phyloP scores from a whole-genome alignment of 495 filamentous ascomycete species.

The Trichocladium uniseriatum region DNA sequence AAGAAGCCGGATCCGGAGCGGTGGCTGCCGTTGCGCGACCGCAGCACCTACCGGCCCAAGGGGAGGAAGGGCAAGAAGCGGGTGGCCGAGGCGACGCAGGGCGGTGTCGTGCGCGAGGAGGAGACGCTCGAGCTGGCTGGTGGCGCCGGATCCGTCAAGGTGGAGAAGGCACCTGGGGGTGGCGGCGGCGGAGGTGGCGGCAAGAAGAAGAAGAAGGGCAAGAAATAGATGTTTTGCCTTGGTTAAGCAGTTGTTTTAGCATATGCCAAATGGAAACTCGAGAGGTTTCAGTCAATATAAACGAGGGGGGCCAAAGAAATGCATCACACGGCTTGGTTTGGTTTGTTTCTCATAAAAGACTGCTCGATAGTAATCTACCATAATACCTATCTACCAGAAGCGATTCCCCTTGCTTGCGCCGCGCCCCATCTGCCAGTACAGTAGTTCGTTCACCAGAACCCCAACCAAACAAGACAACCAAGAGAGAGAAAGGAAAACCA shows the following conservation, averaged over 20 bases:
- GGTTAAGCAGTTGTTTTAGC: too few relatives aligned
- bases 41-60: slow-evolving; percentile 81
- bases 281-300: too few relatives aligned
- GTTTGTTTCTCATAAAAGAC: neutral
- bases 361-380: slow-evolving; percentile 7
- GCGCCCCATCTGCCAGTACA: neutral
- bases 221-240: slow-evolving; percentile 40
- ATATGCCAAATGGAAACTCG: too few relatives aligned
- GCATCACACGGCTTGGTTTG: neutral
- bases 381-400: neutral
- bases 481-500: neutral
- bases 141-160: slow-evolving; percentile 49
- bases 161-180: slow-evolving; percentile 39
- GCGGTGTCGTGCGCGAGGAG: slow-evolving; percentile 63
- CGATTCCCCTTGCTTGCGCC: neutral
- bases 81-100: slow-evolving; percentile 70
- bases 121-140: slow-evolving; percentile 56
- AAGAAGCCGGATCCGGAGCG: slow-evolving; percentile 81
- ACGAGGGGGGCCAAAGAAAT: neutral
- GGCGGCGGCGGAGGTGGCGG: slow-evolving; percentile 21
- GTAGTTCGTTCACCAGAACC: neutral
- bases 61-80: slow-evolving; percentile 84
- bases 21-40: slow-evolving; percentile 84
- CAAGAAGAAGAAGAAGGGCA: slow-evolving; percentile 59
- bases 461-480: neutral